These are phyloP conservation scores for Serendipita sp. DNA, from an alignment of 768 basidiomycete species.

Conservation along the genomic window DNA sequence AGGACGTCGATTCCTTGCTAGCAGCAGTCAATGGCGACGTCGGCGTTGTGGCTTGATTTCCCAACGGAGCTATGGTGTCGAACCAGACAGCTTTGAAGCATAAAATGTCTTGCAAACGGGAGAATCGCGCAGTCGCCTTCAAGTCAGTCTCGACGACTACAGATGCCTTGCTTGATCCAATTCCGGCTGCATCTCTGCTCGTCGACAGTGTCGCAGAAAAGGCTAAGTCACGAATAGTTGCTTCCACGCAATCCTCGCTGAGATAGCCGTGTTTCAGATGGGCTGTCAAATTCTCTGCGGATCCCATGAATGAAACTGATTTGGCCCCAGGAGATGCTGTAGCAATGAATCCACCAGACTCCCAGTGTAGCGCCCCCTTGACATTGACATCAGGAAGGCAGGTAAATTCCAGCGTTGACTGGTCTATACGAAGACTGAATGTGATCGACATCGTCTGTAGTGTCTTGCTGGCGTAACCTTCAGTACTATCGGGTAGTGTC, in stretches of 20 bases:
- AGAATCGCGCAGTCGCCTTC: constrained; percentile 61
- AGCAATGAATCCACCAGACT: constrained; percentile 81
- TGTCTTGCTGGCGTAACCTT: constrained; percentile 9
- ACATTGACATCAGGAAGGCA: constrained; percentile 90
- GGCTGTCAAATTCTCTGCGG: constrained; percentile 64
- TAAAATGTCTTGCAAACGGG: constrained; percentile 77
- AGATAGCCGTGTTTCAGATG: constrained; percentile 50
- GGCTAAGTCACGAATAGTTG: constrained; percentile 50
- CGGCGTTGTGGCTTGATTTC: constrained; percentile 23
- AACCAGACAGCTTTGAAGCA: constrained; percentile 95
- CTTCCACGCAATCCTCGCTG: constrained; percentile 37
- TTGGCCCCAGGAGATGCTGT: constrained; percentile 59
- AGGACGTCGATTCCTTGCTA: background rate
- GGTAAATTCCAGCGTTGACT: constrained; percentile 70
- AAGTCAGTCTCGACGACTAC: constrained; percentile 76
- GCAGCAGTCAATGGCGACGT: constrained; percentile 11
- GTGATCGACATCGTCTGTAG: constrained; percentile 44
- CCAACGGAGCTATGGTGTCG: constrained; percentile 68
- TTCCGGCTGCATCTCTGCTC: constrained; percentile 24
- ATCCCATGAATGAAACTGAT: constrained; percentile 59
- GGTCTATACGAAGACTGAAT: constrained; percentile 82
- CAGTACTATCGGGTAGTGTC: constrained; percentile 6
- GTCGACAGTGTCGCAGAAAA: constrained; percentile 63
- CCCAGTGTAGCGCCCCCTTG: constrained; percentile 79
- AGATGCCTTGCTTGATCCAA: constrained; percentile 41